Conservation (phyloP, 495 filamentous ascomycete genomes). For the Penicillium silybi region DNA sequence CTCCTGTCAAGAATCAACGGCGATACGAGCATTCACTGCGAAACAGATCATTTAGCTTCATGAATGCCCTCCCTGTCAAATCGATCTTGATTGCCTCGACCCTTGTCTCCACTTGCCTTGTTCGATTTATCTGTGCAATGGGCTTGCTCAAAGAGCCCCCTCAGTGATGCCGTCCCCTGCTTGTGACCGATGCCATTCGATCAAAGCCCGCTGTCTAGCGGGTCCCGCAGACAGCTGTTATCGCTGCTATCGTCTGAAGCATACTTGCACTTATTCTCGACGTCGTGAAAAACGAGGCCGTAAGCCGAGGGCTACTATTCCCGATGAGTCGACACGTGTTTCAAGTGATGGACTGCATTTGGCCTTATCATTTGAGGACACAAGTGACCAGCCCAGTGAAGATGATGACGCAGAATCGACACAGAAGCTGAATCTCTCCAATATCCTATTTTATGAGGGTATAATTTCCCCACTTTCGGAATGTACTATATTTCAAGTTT, state of each 20-base stretch:
- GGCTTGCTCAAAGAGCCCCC: background rate
- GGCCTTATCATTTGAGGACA: background rate
- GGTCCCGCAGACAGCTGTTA: constrained; percentile 7
- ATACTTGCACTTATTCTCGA: constrained; percentile 5
- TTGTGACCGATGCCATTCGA: constrained; percentile 9
- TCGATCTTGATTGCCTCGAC: background rate
- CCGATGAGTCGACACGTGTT: background rate
- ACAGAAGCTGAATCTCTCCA: background rate
- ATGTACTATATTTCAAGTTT: constrained; percentile 1
- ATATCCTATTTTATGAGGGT: background rate
- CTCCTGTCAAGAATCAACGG: background rate
- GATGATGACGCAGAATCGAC: background rate
- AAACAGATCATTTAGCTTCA: background rate
- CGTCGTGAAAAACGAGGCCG: constrained; percentile 6
- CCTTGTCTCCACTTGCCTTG: background rate
- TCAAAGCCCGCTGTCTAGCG: constrained; percentile 5
- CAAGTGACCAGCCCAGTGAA: background rate
- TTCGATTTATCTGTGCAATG: background rate
- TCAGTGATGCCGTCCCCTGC: background rate
- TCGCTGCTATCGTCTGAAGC: constrained; percentile 10
- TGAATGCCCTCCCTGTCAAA: background rate
- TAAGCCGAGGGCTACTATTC: background rate
- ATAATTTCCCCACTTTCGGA: background rate
- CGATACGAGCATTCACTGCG: background rate
- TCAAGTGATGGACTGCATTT: background rate